Base-by-base conservation (phyloP, 2,329 filamentous ascomycete species). In the Stenocarpella maydis region DNA sequence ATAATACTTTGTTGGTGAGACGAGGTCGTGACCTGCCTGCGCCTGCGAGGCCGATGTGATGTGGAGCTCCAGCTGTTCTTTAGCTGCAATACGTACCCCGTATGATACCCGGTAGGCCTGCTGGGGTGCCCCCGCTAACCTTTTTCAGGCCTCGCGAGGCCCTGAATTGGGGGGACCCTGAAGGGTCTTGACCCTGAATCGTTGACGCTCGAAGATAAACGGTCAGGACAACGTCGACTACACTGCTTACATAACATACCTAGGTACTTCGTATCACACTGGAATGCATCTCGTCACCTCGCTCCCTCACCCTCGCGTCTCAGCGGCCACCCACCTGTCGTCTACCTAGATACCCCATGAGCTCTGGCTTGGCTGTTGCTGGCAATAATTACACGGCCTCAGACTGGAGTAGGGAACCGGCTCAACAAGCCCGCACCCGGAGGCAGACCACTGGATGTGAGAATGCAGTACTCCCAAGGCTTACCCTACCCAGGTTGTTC, bases 21-120 rank as follows among this genome's bases (percentile, higher is more conserved):
- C 58, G 24, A 28, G 45, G 4, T 34, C 4, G 4, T 34, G 31
- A n/a, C n/a, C 52, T 50, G 45, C n/a, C 43, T 47, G 12, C 39
- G 34, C 10, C 39, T 21, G 39, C 31, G 31, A 49, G 58, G 41
- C 19, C n/a, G 39, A 55, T 49, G 24, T 54, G 67, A 69, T 49
- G 24, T 54, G 67, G 67, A 66, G 54, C 67, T 69, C 52, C 69
- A 71, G 69, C 47, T 69, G 65, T 71, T 69, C 69, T 67, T 71
- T 70, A 58, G 41, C n/a, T 31, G 47, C 47, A 37, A 31, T 58
- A 45, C 34, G 50, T 55, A 70, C 65, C 34, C 5, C 5, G 28
- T 31, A 14, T 12, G 10, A 21, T 17, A 24, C 43, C 12, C 8
- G n/a, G 6, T 47, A n/a, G 43, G 43, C 24, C 19, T 34, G 37